Evolutionary conservation across 108 stramenopile genomes (phyloP).

Genomic region (Pelagomonas calceolata): DNA sequence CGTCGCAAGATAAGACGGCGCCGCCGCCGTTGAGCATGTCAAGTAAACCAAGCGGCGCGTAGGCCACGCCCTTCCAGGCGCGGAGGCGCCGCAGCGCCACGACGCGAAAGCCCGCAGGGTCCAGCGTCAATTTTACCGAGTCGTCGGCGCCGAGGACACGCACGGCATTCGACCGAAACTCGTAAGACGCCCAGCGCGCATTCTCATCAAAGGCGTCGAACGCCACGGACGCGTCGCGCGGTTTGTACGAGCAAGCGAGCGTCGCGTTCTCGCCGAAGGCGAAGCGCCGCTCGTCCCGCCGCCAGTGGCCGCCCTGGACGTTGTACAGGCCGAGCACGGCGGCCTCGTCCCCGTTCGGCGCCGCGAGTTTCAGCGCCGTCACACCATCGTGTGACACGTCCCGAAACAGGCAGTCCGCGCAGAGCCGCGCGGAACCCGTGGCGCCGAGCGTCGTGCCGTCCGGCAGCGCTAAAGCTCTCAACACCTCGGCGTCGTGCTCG

Average conservation of each 20-base stretch:
- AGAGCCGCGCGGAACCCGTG: constrained; percentile 27
- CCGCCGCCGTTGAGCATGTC: constrained; percentile 45
- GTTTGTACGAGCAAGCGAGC: constrained; percentile 14
- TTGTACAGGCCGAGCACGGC: constrained; percentile 41
- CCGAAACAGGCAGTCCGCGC: constrained; percentile 31
- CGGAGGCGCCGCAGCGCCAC: constrained; percentile 20
- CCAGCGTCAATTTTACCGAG: background rate
- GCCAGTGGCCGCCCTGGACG: constrained; percentile 40
- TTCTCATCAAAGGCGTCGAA: constrained; percentile 24
- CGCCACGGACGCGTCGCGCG: constrained; percentile 13
- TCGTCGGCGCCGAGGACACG: constrained; percentile 13
- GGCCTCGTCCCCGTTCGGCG: constrained; percentile 16
- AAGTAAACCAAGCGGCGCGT: constrained; percentile 35
- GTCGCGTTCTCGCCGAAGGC: constrained; percentile 29
- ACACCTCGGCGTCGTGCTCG: constrained; percentile 27
- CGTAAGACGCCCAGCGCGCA: constrained; percentile 16
- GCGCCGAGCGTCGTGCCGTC: constrained; percentile 36
- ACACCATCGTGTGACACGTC: constrained; percentile 34
- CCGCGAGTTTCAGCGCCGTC: constrained; percentile 35
- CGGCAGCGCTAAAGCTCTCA: constrained; percentile 30
- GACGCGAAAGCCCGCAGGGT: constrained; percentile 33
- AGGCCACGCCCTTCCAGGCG: constrained; percentile 6
- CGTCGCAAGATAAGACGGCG: constrained; percentile 12
- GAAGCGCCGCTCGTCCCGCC: constrained; percentile 15
- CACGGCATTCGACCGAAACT: constrained; percentile 14